These are phyloP conservation scores for Musa itinerans DNA, from an alignment of 176 grass and related monocot genomes.

Conservation along the genomic window DNA sequence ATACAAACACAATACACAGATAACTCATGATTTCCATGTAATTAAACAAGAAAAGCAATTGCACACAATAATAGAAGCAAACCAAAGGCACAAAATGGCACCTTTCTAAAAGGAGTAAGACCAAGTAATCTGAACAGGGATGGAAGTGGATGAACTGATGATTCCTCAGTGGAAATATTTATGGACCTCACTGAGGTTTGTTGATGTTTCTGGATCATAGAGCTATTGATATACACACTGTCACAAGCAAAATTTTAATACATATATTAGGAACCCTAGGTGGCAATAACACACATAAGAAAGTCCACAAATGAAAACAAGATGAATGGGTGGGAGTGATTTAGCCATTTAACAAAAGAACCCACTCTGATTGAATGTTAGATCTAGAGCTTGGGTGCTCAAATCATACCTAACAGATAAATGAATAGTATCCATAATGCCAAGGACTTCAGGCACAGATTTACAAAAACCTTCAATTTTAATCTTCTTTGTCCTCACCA, in stretches of 20 bases:
- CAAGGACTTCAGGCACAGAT: conserved; percentile 50
- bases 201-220: conserved; percentile 44
- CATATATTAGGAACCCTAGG: not conserved
- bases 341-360: not conserved
- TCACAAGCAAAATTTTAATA: conserved; percentile 8
- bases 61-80: not conserved
- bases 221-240: conserved; percentile 76
- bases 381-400: not conserved
- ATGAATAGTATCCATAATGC: conserved; percentile 70
- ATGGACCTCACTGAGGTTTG: conserved; percentile 28
- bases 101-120: conserved; percentile 78
- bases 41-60: not conserved
- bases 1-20: not conserved
- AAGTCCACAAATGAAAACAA: not conserved
- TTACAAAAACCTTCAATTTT: conserved; percentile 50
- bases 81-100: not conserved
- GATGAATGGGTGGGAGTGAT: not conserved
- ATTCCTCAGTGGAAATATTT: conserved; percentile 35
- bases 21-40: not conserved
- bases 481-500: conserved; percentile 53
- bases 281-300: not conserved
- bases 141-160: conserved; percentile 53
- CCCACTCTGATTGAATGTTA: not conserved
- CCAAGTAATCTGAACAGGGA: conserved; percentile 62
- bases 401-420: conserved; percentile 60